Conservation (phyloP, 106 monocot genomes). For the Dendrobium officinale region DNA sequence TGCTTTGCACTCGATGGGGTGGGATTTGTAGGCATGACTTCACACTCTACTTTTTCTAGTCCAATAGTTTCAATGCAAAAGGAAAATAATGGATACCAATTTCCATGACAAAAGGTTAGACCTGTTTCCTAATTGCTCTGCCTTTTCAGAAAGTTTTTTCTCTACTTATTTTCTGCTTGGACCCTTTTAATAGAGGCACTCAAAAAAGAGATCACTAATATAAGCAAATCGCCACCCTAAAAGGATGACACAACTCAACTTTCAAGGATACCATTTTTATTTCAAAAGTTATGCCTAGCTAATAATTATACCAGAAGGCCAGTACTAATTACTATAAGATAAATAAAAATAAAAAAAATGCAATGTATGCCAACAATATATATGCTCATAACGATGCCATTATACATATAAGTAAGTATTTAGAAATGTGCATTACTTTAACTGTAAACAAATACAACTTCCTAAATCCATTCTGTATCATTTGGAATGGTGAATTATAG, state of each 20-base stretch:
- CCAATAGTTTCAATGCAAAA: neutral
- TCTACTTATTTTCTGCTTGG: neutral
- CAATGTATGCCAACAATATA: neutral
- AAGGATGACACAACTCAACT: slow-evolving; percentile 3
- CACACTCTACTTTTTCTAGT: neutral
- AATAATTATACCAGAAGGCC: neutral
- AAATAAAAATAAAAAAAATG: too few species aligned
- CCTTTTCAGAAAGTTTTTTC: neutral
- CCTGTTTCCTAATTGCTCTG: neutral
- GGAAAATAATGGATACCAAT: neutral
- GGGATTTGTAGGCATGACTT: neutral
- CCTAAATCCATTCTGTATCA: too few species aligned
- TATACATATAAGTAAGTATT: neutral
- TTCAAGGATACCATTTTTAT: neutral
- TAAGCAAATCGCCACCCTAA: neutral
- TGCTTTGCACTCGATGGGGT: neutral
- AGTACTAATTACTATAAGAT: neutral
- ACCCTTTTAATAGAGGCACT: neutral
- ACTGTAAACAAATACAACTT: too few species aligned
- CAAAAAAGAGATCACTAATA: neutral
- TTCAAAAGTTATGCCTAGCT: neutral
- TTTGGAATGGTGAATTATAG: too few species aligned
- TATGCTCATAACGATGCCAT: neutral
- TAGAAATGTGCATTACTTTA: too few species aligned
- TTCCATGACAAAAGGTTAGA: neutral